Evolutionary conservation across 2,329 filamentous ascomycete genomes (phyloP).

Genomic region (Raffaelea arxii): DNA sequence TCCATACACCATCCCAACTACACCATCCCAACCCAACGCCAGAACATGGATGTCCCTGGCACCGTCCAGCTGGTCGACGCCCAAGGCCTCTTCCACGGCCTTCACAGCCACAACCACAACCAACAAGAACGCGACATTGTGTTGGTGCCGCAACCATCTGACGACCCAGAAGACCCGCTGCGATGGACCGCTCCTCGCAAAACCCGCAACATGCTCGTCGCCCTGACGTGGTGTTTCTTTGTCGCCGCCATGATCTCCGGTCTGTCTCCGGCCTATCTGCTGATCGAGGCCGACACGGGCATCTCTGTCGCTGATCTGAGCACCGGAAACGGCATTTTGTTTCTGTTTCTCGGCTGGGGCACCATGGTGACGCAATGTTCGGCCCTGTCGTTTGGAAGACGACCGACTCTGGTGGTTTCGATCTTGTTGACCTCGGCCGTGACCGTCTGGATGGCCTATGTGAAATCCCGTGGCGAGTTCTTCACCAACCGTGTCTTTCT

Average conservation of each 20-base stretch:
- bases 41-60: conserved; percentile 19
- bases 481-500: conserved; percentile 32
- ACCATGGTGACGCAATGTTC: conserved; percentile 36
- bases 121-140: conserved; percentile 20
- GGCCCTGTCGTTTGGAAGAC: conserved; percentile 29
- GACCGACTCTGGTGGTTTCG: conserved; percentile 12
- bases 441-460: conserved; percentile 26
- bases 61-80: conserved; percentile 32
- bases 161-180: conserved; percentile 37
- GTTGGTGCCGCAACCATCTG: conserved; percentile 36
- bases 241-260: conserved; percentile 30
- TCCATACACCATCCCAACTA: neutral
- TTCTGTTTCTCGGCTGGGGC: conserved; percentile 32
- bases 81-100: conserved; percentile 11
- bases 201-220: conserved; percentile 32
- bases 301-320: conserved; percentile 35
- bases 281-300: conserved; percentile 34
- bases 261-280: conserved; percentile 22
- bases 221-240: conserved; percentile 23
- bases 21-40: neutral
- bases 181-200: conserved; percentile 26
- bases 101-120: conserved; percentile 17
- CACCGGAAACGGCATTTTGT: conserved; percentile 36
- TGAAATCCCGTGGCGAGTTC: conserved; percentile 29
- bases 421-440: conserved; percentile 20